phyloP scores from a whole-genome alignment of 176 grass and related monocot species.

The Sorghum bicolor region DNA sequence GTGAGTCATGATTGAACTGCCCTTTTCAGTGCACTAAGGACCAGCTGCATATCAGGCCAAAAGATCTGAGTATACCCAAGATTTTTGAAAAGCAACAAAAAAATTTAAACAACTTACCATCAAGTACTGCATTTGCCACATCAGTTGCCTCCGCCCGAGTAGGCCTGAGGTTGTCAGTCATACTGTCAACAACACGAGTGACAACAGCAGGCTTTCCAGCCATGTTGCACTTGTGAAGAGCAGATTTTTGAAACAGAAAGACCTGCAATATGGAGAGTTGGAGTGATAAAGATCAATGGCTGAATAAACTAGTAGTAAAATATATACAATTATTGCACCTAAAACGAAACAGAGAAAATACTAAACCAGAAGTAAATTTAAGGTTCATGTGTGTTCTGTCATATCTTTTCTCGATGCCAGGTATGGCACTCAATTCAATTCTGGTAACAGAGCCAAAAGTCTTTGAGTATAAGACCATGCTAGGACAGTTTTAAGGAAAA shows the following conservation, averaged over 20 bases:
- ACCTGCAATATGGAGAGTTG: constrained; percentile 45
- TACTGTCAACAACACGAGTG: constrained; percentile 99
- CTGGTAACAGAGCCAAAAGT: background rate
- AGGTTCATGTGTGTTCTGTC: background rate
- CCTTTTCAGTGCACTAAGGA: background rate
- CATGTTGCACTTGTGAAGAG: constrained; percentile 96
- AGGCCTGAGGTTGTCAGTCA: constrained; percentile 98
- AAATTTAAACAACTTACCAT: constrained; percentile 46
- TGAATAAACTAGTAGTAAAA: constrained; percentile 9
- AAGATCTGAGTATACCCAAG: background rate
- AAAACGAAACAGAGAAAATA: background rate
- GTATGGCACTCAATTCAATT: background rate
- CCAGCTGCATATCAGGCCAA: background rate
- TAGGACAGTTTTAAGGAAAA: background rate
- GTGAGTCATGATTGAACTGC: constrained; percentile 13
- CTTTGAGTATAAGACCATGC: background rate
- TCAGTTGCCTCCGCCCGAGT: constrained; percentile 98
- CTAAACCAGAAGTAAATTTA: background rate
- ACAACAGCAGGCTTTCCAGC: constrained; percentile 98
- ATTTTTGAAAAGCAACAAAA: background rate
- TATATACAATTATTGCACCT: background rate
- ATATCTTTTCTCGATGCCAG: background rate
- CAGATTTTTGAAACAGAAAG: constrained; percentile 98
- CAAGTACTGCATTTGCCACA: constrained; percentile 98
- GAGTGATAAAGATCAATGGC: background rate